A percentile compares a stretch with the other conserved stretches of the same genome.
Evolutionary conservation across 225 moss, liverwort and hornwort genomes (phyloP).

Genomic region (Pleurozium schreberi): DNA sequence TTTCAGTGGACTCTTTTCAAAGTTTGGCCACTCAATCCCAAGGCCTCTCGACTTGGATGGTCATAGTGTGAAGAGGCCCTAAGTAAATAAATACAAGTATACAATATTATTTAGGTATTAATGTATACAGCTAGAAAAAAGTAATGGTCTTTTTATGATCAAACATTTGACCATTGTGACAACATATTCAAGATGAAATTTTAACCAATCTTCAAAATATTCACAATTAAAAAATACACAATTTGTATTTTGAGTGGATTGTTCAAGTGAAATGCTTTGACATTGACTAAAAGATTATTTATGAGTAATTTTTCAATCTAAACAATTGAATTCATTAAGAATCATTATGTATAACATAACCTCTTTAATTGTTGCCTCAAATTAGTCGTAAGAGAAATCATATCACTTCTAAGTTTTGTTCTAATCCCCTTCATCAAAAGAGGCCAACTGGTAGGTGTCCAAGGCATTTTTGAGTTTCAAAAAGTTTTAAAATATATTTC

Average conservation of each 20-base stretch:
- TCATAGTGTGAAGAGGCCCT: no score
- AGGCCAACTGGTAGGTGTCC: neutral
- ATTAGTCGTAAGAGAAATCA: neutral
- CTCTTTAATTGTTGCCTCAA: neutral
- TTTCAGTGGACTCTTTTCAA: no score
- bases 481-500: accelerated
- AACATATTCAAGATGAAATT: neutral
- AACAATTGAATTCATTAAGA: neutral
- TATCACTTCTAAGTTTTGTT: neutral
- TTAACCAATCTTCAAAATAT: neutral
- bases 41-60: no score
- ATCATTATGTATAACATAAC: neutral
- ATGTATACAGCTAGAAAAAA: neutral
- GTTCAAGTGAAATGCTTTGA: neutral
- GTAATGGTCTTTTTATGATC: neutral
- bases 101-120: neutral
- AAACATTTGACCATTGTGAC: neutral
- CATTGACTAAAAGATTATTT: neutral
- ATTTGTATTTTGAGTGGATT: neutral
- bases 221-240: neutral
- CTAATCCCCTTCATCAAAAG: neutral
- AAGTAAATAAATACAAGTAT: neutral
- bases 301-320: neutral
- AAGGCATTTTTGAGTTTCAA: neutral
- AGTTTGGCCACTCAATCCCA: no score